Evolutionary conservation across 2,329 filamentous ascomycete species (phyloP).

Genomic region (Calonectria pseudoturangicola): DNA sequence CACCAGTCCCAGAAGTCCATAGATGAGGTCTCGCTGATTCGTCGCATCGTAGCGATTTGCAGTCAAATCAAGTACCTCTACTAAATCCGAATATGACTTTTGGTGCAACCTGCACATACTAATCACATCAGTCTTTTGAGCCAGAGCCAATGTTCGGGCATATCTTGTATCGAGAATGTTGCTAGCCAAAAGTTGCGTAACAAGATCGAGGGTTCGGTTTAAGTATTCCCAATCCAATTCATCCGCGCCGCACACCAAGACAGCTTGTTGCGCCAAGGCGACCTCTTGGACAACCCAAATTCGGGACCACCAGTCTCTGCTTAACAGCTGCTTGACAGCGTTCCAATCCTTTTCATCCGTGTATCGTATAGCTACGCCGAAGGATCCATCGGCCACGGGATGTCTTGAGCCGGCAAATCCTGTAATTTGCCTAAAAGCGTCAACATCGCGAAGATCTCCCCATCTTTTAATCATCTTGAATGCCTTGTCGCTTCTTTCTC

Average conservation of each 20-base stretch:
- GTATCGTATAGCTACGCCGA: not conserved
- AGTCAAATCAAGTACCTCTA: not conserved
- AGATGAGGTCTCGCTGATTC: not conserved
- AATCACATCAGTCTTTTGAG: not conserved
- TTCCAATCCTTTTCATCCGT: not conserved
- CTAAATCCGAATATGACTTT: not conserved
- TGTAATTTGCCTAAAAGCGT: not conserved
- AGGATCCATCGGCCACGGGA: not conserved
- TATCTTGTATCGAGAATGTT: not conserved
- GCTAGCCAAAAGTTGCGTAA: not conserved
- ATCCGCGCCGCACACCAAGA: not conserved
- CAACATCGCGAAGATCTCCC: not conserved
- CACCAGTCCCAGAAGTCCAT: not conserved
- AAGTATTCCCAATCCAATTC: not conserved
- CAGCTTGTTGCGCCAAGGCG: not conserved
- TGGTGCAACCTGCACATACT: conserved; percentile 1
- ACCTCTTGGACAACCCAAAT: conserved; percentile 4
- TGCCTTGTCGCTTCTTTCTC: not conserved
- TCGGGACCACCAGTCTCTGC: not conserved
- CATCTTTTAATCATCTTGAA: conserved; percentile 1
- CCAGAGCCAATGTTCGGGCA: not conserved
- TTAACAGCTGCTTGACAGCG: not conserved
- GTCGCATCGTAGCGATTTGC: not conserved
- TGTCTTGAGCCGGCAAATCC: not conserved
- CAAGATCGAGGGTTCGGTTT: not conserved